Percentiles rank a stretch among this genome's conserved stretches.
Evolutionary conservation across 495 filamentous ascomycete species (phyloP).

Genomic region (Pyrenula massariospora): DNA sequence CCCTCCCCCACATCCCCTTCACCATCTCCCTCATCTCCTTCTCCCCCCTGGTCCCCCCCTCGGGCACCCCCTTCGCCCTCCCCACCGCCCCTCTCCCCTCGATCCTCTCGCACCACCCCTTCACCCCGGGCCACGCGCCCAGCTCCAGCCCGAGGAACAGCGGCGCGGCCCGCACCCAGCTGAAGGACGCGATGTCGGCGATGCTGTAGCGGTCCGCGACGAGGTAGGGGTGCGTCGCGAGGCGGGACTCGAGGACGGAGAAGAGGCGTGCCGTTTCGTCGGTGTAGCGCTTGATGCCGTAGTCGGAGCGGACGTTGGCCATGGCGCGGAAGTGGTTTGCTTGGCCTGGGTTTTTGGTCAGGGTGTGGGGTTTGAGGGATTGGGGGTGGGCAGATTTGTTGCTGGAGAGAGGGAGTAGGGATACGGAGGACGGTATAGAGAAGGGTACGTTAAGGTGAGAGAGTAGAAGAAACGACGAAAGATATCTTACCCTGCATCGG

Average conservation of each 20-base stretch:
- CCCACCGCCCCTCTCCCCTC: slow-evolving; percentile 17
- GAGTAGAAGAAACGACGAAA: neutral
- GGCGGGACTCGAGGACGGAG: slow-evolving; percentile 27
- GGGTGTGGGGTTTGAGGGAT: neutral
- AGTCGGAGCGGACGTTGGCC: slow-evolving; percentile 24
- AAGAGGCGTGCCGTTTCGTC: slow-evolving; percentile 27
- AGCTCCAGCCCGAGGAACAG: slow-evolving; percentile 18
- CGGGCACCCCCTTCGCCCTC: slow-evolving; percentile 17
- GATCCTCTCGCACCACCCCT: slow-evolving; percentile 21
- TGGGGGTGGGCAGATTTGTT: neutral
- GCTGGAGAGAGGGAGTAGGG: neutral
- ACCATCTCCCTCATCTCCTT: slow-evolving; percentile 17
- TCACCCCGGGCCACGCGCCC: slow-evolving; percentile 22
- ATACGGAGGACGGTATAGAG: neutral
- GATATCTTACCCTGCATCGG: slow-evolving; percentile 27
- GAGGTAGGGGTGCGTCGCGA: slow-evolving; percentile 28
- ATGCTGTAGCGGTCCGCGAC: slow-evolving; percentile 29
- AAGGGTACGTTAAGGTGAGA: neutral
- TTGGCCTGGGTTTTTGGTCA: slow-evolving; percentile 16
- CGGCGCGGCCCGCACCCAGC: slow-evolving; percentile 19
- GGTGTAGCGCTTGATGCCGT: slow-evolving; percentile 26
- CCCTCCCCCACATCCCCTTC: slow-evolving; percentile 15
- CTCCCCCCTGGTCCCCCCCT: slow-evolving; percentile 11
- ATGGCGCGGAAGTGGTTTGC: slow-evolving; percentile 30
- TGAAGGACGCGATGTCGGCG: slow-evolving; percentile 27